Evolutionary conservation across 805 yeast genomes (phyloP), one percentile per base, ranked within the genome.

Genomic region (Kazachstania martiniae): DNA sequence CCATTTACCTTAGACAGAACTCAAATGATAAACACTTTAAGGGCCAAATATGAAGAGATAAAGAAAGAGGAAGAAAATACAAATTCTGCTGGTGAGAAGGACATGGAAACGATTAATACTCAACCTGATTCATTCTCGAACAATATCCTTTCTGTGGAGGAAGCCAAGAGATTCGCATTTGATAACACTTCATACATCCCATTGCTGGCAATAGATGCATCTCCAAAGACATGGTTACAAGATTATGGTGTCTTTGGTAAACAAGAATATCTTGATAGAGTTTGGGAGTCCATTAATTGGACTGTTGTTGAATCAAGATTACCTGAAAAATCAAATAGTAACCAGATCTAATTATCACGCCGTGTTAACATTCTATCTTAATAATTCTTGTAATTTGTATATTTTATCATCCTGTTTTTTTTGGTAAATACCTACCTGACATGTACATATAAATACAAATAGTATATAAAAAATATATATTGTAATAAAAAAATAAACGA

Each of bases 181-280:
- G 39, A 44, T 10, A 46, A 46, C 25, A 41, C 44, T 3, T 43
- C 31, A 16, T 61, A 63, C 45, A 59, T 70, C 32, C 91, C 93
- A 4, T 54, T 82, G 25, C 59, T 82, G 34, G 77, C 83, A 15
- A 65, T 82, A 29, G 89, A 81, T 53, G 79, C 74, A 4, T 74
- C 83, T 27, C 80, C 83, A 43, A 72, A 77, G 43, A 71, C 73
- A 34, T 82, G 77, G 62, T 55, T 80, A 31, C 59, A 70, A 38
- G 91, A 82, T 56, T 82, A 79, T 47, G 93, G 93, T 34, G 81
- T 78, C 9, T 78, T 66, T 51, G 91, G 91, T 31, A 78, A 75
- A 54, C 63, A 65, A 25, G 60, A 62, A 29, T 82, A 79, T 50
- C 59, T 82, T 47, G 66, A 74, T 38, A 74, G 75, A 40, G 64